Evolutionary conservation across 164 flowering plant species (phyloP), one percentile per base, ranked within the genome.

Genomic region (Malania oleifera): DNA sequence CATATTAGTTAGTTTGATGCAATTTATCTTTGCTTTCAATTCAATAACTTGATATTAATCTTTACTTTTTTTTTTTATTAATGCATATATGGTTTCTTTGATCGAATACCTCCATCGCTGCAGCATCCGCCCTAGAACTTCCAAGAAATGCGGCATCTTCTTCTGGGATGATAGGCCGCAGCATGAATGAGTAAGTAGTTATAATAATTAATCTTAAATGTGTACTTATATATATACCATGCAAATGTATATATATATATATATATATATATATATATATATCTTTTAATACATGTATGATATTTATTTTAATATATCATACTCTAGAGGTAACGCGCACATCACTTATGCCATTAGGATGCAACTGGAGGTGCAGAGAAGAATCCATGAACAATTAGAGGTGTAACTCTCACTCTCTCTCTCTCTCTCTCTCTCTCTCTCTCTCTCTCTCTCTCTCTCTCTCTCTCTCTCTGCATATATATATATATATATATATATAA

Each of bases 291-390:
- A n/a, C n/a, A n/a, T n/a, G n/a, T n/a, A n/a, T n/a, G n/a, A n/a
- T n/a, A n/a, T 54, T 52, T 65, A 26, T 47, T 12, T 45, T 56
- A 29, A 56, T 69, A 61, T 70, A 57, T 57, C 56, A 56, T 34
- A 52, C 56, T 60, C 28, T 63, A 62, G 67, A 66, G 75, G 82
- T 75, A 83, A 78, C 68, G 77, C 65, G 52, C 84, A 83, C 65
- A 65, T 80, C 54, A 73, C 65, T 58, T 85, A 82, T 73, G 81
- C 79, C 18, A 76, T 79, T 60, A 78, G 91, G 85, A 88, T 88
- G 97, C 97, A 90, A 78, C 81, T 85, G 91, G 99, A 93, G 75
- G 97, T 90, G 52, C 91, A 90, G 65, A 82, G 99, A 78, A 90
- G 99, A 65, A 73, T 93, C 48, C 92, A 88, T 60, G 99, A 93